Evolutionary conservation across 1,284 basidiomycete genomes (phyloP).

Genomic region (Boletellus deceptivus): DNA sequence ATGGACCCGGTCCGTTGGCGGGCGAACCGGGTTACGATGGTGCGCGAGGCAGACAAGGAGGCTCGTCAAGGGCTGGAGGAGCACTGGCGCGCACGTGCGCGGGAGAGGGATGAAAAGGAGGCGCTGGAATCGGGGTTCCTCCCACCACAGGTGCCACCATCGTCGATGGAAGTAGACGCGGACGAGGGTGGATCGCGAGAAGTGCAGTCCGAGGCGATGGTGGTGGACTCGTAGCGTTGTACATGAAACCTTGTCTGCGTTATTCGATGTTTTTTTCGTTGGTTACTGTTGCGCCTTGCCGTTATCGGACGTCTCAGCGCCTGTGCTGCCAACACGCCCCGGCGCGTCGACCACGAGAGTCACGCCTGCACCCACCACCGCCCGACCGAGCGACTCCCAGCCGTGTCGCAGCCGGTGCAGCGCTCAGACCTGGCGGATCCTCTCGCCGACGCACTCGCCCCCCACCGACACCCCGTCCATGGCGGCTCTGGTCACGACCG

Average conservation of each 20-base stretch:
- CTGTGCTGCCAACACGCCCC: not conserved
- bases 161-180: constrained; percentile 13
- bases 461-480: constrained; percentile 13
- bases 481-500: constrained; percentile 24
- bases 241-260: not conserved
- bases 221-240: constrained; percentile 32
- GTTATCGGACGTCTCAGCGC: constrained; percentile 14
- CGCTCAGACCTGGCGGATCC: constrained; percentile 53
- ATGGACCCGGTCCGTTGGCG: constrained; percentile 61
- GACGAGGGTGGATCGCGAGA: constrained; percentile 16
- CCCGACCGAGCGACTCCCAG: constrained; percentile 3
- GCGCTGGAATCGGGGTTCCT: constrained; percentile 34
- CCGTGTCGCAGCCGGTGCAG: no score
- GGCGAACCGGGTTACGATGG: constrained; percentile 49
- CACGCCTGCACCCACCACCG: not conserved
- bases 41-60: constrained; percentile 53
- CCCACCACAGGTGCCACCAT: constrained; percentile 9
- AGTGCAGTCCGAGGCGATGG: constrained; percentile 32
- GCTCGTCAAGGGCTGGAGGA: constrained; percentile 42
- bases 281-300: constrained; percentile 24
- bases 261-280: constrained; percentile 1
- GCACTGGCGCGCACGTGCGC: constrained; percentile 38
- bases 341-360: constrained; percentile 16
- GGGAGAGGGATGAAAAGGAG: constrained; percentile 33
- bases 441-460: constrained; percentile 28